Evolutionary conservation across 2,329 filamentous ascomycete species (phyloP), one percentile per base, ranked within the genome.

Genomic region (Penicillium sp.): DNA sequence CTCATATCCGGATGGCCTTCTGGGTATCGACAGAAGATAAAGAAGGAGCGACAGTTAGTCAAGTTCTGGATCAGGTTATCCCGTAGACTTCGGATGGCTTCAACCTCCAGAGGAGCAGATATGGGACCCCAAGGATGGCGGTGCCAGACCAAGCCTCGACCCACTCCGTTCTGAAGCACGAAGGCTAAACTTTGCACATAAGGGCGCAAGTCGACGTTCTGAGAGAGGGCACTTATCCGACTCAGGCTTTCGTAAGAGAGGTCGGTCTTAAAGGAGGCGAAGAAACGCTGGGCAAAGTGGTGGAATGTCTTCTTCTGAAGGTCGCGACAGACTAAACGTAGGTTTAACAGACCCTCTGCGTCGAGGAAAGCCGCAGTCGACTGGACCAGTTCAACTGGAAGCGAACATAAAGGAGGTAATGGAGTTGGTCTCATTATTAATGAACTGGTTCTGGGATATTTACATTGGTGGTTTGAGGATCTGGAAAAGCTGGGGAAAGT

Each of bases 1-100:
- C 29, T 55, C 52, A 61, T 52, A 19, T 61, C 58, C 0, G 57
- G 60, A 44, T 56, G 59, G 1, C 60, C 60, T 37, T 62, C 60
- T 0, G 60, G 60, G 13, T 59, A 61, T 51, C 55, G 60, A 47
- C 60, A 62, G 27, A 61, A 50, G 12, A 62, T 56, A 30, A 59
- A 62, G 18, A 62, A 62, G 0, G 60, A 61, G 4, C 57, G 55
- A 40, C 60, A 62, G 29, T 59, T 55, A 11, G 50, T 55, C 6
- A 62, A 34, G 9, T 53, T 38, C 1, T 52, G 30, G 11, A 54
- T 43, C 6, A 62, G 35, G 33, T 59, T 59, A 51, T 62, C 55
- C 2, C 55, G 54, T 2, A 62, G 34, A 2, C 44, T 49, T 11
- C 39, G 49, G 19, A 62, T 59, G 3, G 43, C 53, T 13, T 55